phyloP scores from a whole-genome alignment of 1,284 basidiomycete genomes.

The Tetrapyrgos nigripes region DNA sequence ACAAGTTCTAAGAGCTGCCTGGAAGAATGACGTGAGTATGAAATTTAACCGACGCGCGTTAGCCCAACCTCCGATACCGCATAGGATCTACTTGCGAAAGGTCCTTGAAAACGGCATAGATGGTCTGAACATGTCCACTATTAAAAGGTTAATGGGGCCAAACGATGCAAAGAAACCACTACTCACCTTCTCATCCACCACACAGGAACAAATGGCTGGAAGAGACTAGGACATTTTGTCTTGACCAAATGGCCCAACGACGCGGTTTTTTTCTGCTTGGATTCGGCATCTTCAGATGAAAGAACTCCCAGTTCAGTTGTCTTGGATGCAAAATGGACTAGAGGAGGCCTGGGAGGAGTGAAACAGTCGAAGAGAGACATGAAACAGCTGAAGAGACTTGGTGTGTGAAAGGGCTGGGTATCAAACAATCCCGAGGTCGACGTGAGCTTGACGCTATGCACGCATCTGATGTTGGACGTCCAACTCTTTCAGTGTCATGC shows the following conservation, averaged over 20 bases:
- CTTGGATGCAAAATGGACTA: slow-evolving; percentile 45
- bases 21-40: slow-evolving; percentile 3
- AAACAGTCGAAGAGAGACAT: not conserved
- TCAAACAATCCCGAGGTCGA: not conserved
- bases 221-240: slow-evolving; percentile 64
- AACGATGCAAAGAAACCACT: slow-evolving; percentile 44
- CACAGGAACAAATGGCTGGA: slow-evolving; percentile 57
- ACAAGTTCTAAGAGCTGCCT: slow-evolving; percentile 47
- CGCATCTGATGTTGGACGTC: no score
- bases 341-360: slow-evolving; percentile 18
- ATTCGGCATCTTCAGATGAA: slow-evolving; percentile 34
- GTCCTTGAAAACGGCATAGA: slow-evolving; percentile 73
- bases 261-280: slow-evolving; percentile 29
- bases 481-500: no score
- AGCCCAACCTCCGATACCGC: slow-evolving; percentile 68
- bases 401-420: not conserved
- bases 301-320: slow-evolving; percentile 44
- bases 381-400: not conserved
- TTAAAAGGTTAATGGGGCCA: not conserved
- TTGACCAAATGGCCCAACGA: slow-evolving; percentile 60
- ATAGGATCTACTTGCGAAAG: slow-evolving; percentile 79
- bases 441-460: no score
- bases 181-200: slow-evolving; percentile 82
- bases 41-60: not conserved
- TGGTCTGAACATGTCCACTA: slow-evolving; percentile 77